Percentiles rank a stretch among this genome's conserved stretches.
These are phyloP conservation scores for Pythium periplocum DNA, from an alignment of 352 stramenopile species.

Conservation along the genomic window DNA sequence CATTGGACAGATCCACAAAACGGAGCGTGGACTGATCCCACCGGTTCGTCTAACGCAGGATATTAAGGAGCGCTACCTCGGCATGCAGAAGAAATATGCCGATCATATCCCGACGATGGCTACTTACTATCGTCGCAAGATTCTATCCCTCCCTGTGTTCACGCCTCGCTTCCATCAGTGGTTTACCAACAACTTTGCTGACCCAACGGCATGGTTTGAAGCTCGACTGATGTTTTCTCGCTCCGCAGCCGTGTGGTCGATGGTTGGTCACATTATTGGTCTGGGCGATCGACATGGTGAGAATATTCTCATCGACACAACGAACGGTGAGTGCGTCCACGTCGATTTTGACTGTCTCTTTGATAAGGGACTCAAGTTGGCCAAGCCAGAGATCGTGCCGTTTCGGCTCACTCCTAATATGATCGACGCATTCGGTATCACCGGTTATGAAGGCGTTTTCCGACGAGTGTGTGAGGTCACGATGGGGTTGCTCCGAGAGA, in stretches of 20 bases:
- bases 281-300: constrained; percentile 96
- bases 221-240: constrained; percentile 83
- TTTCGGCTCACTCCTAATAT: constrained; percentile 99
- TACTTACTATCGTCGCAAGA: constrained; percentile 56
- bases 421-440: constrained; percentile 99
- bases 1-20: constrained; percentile 85
- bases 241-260: constrained; percentile 95
- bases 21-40: constrained; percentile 79
- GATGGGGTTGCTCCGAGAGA: constrained; percentile 91
- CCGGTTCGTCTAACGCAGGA: constrained; percentile 70
- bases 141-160: constrained; percentile 72
- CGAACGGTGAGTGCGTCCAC: constrained; percentile 97
- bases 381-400: constrained; percentile 97
- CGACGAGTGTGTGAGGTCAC: constrained; percentile 89
- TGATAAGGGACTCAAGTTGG: constrained; percentile 97
- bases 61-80: constrained; percentile 84
- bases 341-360: constrained; percentile 99
- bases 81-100: constrained; percentile 85
- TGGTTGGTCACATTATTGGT: constrained; percentile 94
- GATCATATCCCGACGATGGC: constrained; percentile 78
- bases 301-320: constrained; percentile 99
- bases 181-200: constrained; percentile 98
- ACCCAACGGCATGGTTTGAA: constrained; percentile 98
- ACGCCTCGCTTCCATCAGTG: constrained; percentile 97
- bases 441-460: constrained; percentile 94